Conservation (phyloP, 2,329 filamentous ascomycete genomes). For the Monilinia fructicola region DNA sequence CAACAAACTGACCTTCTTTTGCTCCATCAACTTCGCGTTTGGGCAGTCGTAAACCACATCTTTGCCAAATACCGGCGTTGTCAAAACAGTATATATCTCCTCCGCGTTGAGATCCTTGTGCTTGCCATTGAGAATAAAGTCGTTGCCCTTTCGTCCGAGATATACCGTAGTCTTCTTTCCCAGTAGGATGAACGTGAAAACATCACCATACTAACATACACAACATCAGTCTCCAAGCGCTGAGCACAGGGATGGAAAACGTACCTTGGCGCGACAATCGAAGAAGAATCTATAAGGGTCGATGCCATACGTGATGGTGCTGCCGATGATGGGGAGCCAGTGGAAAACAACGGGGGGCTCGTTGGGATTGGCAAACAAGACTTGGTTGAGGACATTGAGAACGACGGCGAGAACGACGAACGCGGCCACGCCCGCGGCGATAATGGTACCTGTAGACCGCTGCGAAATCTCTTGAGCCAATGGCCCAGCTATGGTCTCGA, state of each 20-base stretch:
- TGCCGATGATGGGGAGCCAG: constrained; percentile 81
- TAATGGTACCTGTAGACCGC: constrained; percentile 34
- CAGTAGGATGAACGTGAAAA: constrained; percentile 85
- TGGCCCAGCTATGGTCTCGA: constrained; percentile 36
- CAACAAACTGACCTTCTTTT: constrained; percentile 71
- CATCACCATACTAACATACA: constrained; percentile 69
- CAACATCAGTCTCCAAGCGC: constrained; percentile 24
- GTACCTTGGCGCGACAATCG: constrained; percentile 68
- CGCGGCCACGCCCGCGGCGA: constrained; percentile 34
- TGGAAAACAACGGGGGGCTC: constrained; percentile 81
- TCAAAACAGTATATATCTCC: constrained; percentile 81
- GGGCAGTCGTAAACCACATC: constrained; percentile 91
- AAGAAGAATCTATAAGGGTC: constrained; percentile 89
- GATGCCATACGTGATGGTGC: constrained; percentile 91
- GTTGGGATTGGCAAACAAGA: constrained; percentile 78
- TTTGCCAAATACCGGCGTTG: constrained; percentile 71
- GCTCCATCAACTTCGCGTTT: constrained; percentile 90
- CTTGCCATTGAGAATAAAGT: constrained; percentile 90
- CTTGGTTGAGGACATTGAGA: constrained; percentile 76
- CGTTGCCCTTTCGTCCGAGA: constrained; percentile 78
- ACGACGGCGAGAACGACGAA: constrained; percentile 59
- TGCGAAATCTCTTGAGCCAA: constrained; percentile 37
- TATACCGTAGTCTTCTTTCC: constrained; percentile 88
- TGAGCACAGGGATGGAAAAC: constrained; percentile 42
- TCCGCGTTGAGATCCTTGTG: constrained; percentile 86